Percentiles rank a stretch among this genome's conserved stretches.
These are phyloP conservation scores for Buddleja alternifolia DNA, from an alignment of 257 asterid genomes.

Conservation along the genomic window DNA sequence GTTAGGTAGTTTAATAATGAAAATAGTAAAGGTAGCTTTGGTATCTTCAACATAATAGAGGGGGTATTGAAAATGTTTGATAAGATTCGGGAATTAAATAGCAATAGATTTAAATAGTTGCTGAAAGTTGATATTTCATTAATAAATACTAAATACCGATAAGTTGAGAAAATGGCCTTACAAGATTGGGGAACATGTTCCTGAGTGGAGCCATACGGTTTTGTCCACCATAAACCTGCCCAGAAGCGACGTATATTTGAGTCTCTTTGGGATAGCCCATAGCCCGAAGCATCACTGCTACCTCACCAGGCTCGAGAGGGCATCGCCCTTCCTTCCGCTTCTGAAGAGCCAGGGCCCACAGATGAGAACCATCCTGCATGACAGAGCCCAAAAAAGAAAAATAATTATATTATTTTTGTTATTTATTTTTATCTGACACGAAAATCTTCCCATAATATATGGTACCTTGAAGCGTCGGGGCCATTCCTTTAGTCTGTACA, in stretches of 20 bases:
- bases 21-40: no score
- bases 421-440: background rate
- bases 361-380: constrained; percentile 96
- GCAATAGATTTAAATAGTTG: background rate
- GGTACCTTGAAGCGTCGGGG: constrained; percentile 96
- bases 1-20: no score
- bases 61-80: constrained; percentile 4
- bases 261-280: constrained; percentile 99
- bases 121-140: background rate
- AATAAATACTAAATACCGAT: constrained; percentile 18
- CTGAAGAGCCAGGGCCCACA: constrained; percentile 96
- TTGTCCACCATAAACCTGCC: constrained; percentile 99
- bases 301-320: constrained; percentile 99
- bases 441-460: background rate
- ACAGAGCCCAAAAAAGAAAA: constrained; percentile 25
- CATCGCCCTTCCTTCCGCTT: constrained; percentile 99
- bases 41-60: no score
- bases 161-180: constrained; percentile 40
- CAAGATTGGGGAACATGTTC: constrained; percentile 98
- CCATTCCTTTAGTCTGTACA: constrained; percentile 95
- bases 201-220: constrained; percentile 99
- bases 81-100: background rate
- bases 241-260: constrained; percentile 97
- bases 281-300: constrained; percentile 97
- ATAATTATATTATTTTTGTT: constrained; percentile 11